Evolutionary conservation across 1,284 basidiomycete genomes (phyloP), one percentile per base, ranked within the genome.

Genomic region (Microbotryum silenes-acaulis): DNA sequence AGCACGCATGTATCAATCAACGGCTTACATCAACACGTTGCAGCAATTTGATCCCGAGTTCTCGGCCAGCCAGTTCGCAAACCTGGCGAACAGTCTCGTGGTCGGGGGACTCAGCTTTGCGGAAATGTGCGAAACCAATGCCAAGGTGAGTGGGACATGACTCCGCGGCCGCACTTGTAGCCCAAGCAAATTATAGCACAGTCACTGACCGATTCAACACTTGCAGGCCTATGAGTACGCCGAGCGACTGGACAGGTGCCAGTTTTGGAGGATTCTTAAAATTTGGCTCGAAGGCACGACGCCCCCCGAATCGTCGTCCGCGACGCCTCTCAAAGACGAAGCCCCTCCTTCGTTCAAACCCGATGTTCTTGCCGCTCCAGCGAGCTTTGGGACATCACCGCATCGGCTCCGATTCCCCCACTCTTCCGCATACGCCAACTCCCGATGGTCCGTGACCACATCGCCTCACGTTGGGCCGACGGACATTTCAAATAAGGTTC

Each of bases 11-110:
- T 63, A 54, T 46, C 46, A 56, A 3, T 60, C 63, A 1, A 63
- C 63, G 5, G 44, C 49, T 2, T 60, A 33, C 23, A 23, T 66
- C 27, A 57, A 37, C 33, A 49, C 61, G 1, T 57, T 65, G 12
- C 44, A 45, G 18, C 46, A 61, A 31, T 29, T 67, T 42, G 66
- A 68, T 27, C 64, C 66, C 8, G 67, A 69, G 37, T 67, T 66
- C 16, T 51, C 52, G 12, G 4, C 47, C 42, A 60, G 63, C 6
- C 25, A 54, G 4, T 69, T 69, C 45, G 49, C 47, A 5, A 55
- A 64, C 48, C 54, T 69, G 42, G 67, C 67, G 23, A 57, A 69
- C n/a, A 60, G 57, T 20, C 52, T 62, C 16, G 4, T 51, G 6
- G 10, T 69, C 3, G 44, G 37, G 1, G 67, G 65, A 16, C 31